Conservation (phyloP, 345 rosid species). For the Syzygium grande region DNA sequence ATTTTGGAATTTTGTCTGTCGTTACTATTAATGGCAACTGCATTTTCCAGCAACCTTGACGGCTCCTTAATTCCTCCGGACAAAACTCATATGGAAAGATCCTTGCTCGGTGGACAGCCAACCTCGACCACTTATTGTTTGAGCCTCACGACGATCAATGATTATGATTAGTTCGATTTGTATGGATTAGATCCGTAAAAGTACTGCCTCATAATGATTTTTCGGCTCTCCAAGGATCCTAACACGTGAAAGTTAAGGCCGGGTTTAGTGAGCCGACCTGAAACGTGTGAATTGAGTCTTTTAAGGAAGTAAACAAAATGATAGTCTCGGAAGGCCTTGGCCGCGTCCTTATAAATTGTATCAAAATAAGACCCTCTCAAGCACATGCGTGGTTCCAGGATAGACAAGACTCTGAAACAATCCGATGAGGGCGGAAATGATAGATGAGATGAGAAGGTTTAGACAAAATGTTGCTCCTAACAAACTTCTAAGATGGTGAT, state of each 20-base stretch:
- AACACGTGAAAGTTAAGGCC: not conserved
- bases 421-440: not conserved
- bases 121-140: not conserved
- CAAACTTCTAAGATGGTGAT: not conserved
- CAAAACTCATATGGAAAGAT: not conserved
- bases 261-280: not conserved
- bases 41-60: not conserved
- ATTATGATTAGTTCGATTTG: not conserved
- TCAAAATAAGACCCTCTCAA: not conserved
- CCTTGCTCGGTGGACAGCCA: not conserved
- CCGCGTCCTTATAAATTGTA: not conserved
- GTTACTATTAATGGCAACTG: no score
- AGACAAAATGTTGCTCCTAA: not conserved
- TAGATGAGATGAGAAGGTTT: not conserved
- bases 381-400: not conserved
- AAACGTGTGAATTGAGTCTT: not conserved
- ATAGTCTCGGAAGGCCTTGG: not conserved
- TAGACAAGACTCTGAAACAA: not conserved
- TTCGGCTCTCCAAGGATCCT: not conserved
- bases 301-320: not conserved
- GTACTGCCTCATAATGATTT: not conserved
- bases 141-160: not conserved
- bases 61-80: not conserved
- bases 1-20: no score
- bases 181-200: no score